Evolutionary conservation across 169 alveolate genomes (phyloP).

Genomic region (Eimeria brunetti): DNA sequence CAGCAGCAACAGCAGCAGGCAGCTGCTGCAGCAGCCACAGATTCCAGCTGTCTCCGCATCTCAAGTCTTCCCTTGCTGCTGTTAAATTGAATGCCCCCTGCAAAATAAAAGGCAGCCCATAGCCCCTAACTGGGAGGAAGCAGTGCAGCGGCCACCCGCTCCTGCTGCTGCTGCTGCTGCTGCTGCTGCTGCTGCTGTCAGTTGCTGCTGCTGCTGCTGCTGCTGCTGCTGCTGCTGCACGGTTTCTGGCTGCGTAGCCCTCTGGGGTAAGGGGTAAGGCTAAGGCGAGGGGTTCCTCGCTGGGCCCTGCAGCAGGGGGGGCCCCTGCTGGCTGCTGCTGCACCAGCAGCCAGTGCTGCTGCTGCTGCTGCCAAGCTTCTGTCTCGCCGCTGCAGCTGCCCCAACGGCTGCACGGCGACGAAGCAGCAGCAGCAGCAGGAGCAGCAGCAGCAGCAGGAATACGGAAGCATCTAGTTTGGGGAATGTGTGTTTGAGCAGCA

Average conservation of each 20-base stretch:
- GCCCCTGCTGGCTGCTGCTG: not conserved
- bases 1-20: constrained; percentile 46
- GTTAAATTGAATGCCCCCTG: constrained; percentile 84
- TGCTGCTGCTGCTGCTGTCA: not conserved
- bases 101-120: constrained; percentile 82
- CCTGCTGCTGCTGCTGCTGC: constrained; percentile 15
- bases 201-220: constrained; percentile 16
- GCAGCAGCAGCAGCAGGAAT: constrained; percentile 5
- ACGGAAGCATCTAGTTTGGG: not conserved
- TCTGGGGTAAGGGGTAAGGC: constrained; percentile 36
- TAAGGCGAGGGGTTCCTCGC: constrained; percentile 22
- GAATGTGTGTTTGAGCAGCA: not conserved
- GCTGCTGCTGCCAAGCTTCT: constrained; percentile 2
- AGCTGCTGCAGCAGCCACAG: constrained; percentile 57
- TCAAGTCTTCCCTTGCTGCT: constrained; percentile 81
- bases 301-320: constrained; percentile 18
- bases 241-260: constrained; percentile 18
- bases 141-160: constrained; percentile 74
- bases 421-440: not conserved
- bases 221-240: constrained; percentile 19
- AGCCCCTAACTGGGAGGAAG: constrained; percentile 83
- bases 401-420: constrained; percentile 13
- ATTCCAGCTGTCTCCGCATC: constrained; percentile 29
- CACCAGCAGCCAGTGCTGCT: constrained; percentile 42
- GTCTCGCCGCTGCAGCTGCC: constrained; percentile 15